These are phyloP conservation scores for Babesia bovis DNA, from an alignment of 169 alveolate genomes.

Conservation along the genomic window DNA sequence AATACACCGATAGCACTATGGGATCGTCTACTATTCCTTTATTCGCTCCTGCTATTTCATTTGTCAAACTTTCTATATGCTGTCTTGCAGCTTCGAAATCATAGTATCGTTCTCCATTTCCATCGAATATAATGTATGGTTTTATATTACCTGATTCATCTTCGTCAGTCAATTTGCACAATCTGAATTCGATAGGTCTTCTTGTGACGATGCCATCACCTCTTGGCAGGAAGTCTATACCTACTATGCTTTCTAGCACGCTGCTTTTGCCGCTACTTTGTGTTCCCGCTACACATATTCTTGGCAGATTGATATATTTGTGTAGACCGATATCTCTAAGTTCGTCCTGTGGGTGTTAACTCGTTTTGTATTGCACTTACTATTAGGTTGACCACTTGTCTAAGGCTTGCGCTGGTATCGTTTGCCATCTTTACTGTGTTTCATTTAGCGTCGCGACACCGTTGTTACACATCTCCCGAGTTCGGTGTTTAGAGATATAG, in stretches of 20 bases:
- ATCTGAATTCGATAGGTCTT: constrained; percentile 96
- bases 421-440: constrained; percentile 27
- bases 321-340: constrained; percentile 91
- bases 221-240: constrained; percentile 96
- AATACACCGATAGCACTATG: constrained; percentile 92
- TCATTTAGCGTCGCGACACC: background rate
- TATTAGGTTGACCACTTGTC: constrained; percentile 56
- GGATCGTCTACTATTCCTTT: constrained; percentile 97
- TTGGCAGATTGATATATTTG: constrained; percentile 87
- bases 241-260: constrained; percentile 96
- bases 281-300: constrained; percentile 86
- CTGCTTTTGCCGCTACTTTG: constrained; percentile 88
- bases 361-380: constrained; percentile 28
- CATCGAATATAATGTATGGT: constrained; percentile 78
- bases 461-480: constrained; percentile 31
- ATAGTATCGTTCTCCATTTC: constrained; percentile 78
- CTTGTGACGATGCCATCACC: constrained; percentile 98
- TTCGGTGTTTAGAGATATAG: background rate
- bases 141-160: constrained; percentile 37
- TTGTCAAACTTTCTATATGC: constrained; percentile 86
- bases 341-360: constrained; percentile 75
- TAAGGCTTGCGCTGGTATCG: constrained; percentile 45
- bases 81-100: constrained; percentile 91
- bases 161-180: constrained; percentile 86
- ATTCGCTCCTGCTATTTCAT: constrained; percentile 88